Base-by-base conservation (phyloP, 345 rosid genomes). In the Hypericum perforatum region DNA sequence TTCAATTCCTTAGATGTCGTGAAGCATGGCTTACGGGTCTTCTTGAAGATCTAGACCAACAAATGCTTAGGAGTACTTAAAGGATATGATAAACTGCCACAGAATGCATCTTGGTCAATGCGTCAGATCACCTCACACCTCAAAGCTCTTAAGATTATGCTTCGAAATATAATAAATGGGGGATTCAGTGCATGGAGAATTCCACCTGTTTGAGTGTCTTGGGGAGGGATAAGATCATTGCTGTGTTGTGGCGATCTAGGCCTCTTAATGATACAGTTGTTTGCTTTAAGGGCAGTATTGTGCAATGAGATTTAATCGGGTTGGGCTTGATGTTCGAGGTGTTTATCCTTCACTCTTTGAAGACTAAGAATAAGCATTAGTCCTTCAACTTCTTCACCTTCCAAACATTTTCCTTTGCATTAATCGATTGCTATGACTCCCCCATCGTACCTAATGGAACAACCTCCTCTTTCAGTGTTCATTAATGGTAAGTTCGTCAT, bases 11-110 rank as follows among this genome's bases (percentile, higher is more conserved):
- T 64, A 85, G 94, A 77, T 92, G 98, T 63, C 86, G 94, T 47
- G 98, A 88, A 70, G 86, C 97, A 47, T 92, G 98, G 98, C 94
- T 92, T 63, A 81, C 90, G 66, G 95, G 96, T 54, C 80, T 92
- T 72, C 90, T 92, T 6, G 97, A 88, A 70, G 95, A 92, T 80
- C 68, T 88, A 58, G 94, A 85, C 70, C 98, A 85, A 73, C 77
- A 72, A 63, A 77, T 76, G 85, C 94, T 12, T 92, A 88, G 53
- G 96, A 85, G 59, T 88, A 81, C 78, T 69, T 92, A 60, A 88
- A 88, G 72, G 98, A 96, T 65, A 85, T 82, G 90, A 75, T 71
- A 49, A 59, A 77, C 63, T 83, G 89, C 68, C 96, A 87, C 37
- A 78, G 96, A 56, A 83, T 70, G 78, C 85, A 88, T 77, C 85